phyloP scores from a whole-genome alignment of 305 asterid species.

The Fraxinus dipetala region DNA sequence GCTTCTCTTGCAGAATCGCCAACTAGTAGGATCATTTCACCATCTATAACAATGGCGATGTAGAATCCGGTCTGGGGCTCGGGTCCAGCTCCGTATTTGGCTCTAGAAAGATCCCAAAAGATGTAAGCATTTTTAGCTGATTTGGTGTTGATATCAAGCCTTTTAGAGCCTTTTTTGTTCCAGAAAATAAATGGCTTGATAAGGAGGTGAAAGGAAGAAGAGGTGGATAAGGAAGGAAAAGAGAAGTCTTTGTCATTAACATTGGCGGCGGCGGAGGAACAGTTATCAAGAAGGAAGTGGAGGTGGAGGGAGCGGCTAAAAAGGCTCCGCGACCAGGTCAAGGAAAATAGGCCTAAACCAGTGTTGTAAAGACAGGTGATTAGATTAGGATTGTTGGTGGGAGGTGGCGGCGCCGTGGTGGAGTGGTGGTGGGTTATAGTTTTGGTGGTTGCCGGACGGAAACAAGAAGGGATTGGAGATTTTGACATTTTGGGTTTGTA shows the following conservation, averaged over 20 bases:
- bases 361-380: conserved; percentile 52
- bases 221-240: conserved; percentile 8
- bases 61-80: conserved; percentile 54
- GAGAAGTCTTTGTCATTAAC: background rate
- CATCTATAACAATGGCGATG: conserved; percentile 38
- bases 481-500: conserved; percentile 3
- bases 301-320: conserved; percentile 50
- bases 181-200: conserved; percentile 43
- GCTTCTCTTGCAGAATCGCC: conserved; percentile 42
- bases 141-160: conserved; percentile 19
- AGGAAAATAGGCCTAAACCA: conserved; percentile 41
- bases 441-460: conserved; percentile 20
- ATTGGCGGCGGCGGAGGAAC: background rate
- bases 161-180: conserved; percentile 46
- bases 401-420: background rate
- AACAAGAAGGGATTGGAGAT: conserved; percentile 37
- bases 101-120: conserved; percentile 49
- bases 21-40: conserved; percentile 37
- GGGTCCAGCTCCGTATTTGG: conserved; percentile 54
- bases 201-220: conserved; percentile 39
- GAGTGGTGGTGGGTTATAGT: conserved; percentile 23
- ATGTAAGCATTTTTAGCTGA: conserved; percentile 20
- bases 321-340: conserved; percentile 48
- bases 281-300: conserved; percentile 33
- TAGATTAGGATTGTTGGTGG: conserved; percentile 38